Conservation (phyloP, 768 basidiomycete genomes). For the Russula dissimulans region DNA sequence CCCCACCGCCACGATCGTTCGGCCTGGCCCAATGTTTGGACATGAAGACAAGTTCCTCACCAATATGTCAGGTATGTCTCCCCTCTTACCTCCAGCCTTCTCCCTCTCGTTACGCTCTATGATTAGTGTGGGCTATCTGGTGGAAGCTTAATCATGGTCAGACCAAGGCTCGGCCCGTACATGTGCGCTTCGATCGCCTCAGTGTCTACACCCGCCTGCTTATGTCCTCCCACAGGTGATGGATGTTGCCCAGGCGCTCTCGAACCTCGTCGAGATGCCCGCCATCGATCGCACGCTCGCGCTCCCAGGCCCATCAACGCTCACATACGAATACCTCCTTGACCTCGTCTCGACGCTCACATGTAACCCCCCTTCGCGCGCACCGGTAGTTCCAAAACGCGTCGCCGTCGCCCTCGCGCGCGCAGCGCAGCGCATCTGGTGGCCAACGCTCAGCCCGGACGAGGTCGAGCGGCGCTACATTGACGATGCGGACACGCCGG, state of each 20-base stretch:
- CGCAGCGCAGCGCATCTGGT: conserved; percentile 68
- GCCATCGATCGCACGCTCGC: conserved; percentile 59
- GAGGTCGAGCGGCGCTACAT: conserved; percentile 84
- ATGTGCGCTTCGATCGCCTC: conserved; percentile 46
- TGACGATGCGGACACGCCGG: conserved; percentile 63
- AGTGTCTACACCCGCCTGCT: not conserved
- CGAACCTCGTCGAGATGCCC: conserved; percentile 60
- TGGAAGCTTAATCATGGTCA: conserved; percentile 87
- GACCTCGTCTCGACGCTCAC: conserved; percentile 74
- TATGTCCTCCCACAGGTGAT: conserved; percentile 48
- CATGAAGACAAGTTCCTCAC: conserved; percentile 91
- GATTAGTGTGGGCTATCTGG: conserved; percentile 78
- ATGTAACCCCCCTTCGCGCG: conserved; percentile 61
- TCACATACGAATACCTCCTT: conserved; percentile 74
- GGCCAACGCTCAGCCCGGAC: conserved; percentile 87
- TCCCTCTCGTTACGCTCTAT: conserved; percentile 5
- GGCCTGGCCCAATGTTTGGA: conserved; percentile 84
- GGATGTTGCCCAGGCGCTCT: conserved; percentile 88
- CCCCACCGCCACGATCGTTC: conserved; percentile 78
- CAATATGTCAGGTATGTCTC: conserved; percentile 77
- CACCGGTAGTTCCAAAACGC: conserved; percentile 66
- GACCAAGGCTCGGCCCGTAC: conserved; percentile 84
- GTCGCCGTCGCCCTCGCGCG: conserved; percentile 58
- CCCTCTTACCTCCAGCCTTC: conserved; percentile 15
- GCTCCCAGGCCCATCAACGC: conserved; percentile 82